Percentiles rank a stretch among this genome's conserved stretches.
These are phyloP conservation scores for Gnetum montanum DNA, from an alignment of 75 land plant species.

Conservation along the genomic window DNA sequence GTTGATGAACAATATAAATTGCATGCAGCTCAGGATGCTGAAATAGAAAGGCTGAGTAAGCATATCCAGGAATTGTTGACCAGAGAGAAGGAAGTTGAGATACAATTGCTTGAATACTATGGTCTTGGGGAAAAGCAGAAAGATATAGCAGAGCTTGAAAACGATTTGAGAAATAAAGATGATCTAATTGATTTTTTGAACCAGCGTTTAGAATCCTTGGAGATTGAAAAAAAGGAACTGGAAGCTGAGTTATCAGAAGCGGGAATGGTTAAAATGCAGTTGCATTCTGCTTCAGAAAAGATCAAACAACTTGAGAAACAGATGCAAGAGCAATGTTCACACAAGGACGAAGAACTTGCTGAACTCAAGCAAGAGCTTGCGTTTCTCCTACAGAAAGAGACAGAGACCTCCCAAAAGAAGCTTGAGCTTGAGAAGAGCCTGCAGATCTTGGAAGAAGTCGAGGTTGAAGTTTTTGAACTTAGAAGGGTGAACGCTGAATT, in stretches of 20 bases:
- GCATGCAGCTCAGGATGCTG: constrained; percentile 30
- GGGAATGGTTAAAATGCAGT: constrained; percentile 31
- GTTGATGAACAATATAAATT: constrained; percentile 8
- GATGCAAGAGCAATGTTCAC: constrained; percentile 39
- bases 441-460: constrained; percentile 53
- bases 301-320: constrained; percentile 66
- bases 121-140: constrained; percentile 78
- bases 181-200: constrained; percentile 44
- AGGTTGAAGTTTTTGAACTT: constrained; percentile 45
- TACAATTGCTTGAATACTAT: constrained; percentile 68
- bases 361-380: constrained; percentile 44
- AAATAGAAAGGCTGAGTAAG: constrained; percentile 34
- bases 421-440: constrained; percentile 35
- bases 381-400: constrained; percentile 28
- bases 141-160: constrained; percentile 52
- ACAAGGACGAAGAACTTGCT: constrained; percentile 48
- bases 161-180: constrained; percentile 39
- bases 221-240: constrained; percentile 48
- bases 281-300: constrained; percentile 55
- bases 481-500: constrained; percentile 39
- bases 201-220: constrained; percentile 47
- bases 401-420: constrained; percentile 18
- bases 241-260: constrained; percentile 34
- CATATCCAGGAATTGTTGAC: constrained; percentile 44
- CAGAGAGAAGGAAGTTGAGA: constrained; percentile 61